phyloP scores from a whole-genome alignment of 2,329 filamentous ascomycete genomes.

The Fusarium tupiense region DNA sequence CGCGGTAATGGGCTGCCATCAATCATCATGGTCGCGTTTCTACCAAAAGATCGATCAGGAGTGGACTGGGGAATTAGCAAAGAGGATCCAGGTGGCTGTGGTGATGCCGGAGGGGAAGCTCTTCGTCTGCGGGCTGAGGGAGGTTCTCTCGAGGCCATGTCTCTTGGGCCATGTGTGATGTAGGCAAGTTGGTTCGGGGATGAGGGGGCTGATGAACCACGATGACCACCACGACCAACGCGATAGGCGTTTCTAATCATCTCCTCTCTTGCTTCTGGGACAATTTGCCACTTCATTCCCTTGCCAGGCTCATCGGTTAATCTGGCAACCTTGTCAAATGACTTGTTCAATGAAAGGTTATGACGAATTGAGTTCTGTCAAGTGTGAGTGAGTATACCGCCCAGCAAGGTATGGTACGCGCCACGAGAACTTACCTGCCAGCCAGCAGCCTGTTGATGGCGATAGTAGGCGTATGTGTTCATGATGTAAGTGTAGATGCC shows the following conservation, averaged over 20 bases:
- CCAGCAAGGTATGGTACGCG: background rate
- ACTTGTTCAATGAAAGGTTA: slow-evolving; percentile 93
- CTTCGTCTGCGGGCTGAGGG: slow-evolving; percentile 66
- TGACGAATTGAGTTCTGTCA: slow-evolving; percentile 91
- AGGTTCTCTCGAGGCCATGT: slow-evolving; percentile 63
- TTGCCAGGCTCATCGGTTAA: slow-evolving; percentile 96
- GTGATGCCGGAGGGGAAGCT: slow-evolving; percentile 64
- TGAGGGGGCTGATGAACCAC: slow-evolving; percentile 76
- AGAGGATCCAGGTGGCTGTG: slow-evolving; percentile 61
- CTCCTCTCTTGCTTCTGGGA: slow-evolving; percentile 83
- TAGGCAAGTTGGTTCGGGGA: slow-evolving; percentile 71
- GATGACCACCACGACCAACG: slow-evolving; percentile 70
- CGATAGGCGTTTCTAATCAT: slow-evolving; percentile 79
- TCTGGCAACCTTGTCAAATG: slow-evolving; percentile 91
- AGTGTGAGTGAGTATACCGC: slow-evolving; percentile 21
- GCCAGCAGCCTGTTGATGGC: slow-evolving; percentile 77
- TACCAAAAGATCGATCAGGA: slow-evolving; percentile 55
- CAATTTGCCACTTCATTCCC: slow-evolving; percentile 99
- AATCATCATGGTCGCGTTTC: slow-evolving; percentile 54
- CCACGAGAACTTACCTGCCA: slow-evolving; percentile 78
- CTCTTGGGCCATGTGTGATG: slow-evolving; percentile 67
- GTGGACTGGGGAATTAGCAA: slow-evolving; percentile 65
- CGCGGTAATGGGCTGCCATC: slow-evolving; percentile 72
- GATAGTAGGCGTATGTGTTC: slow-evolving; percentile 91
- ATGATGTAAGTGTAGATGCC: slow-evolving; percentile 96